These are phyloP conservation scores for Draba incana DNA, from an alignment of 345 rosid species.

Conservation along the genomic window DNA sequence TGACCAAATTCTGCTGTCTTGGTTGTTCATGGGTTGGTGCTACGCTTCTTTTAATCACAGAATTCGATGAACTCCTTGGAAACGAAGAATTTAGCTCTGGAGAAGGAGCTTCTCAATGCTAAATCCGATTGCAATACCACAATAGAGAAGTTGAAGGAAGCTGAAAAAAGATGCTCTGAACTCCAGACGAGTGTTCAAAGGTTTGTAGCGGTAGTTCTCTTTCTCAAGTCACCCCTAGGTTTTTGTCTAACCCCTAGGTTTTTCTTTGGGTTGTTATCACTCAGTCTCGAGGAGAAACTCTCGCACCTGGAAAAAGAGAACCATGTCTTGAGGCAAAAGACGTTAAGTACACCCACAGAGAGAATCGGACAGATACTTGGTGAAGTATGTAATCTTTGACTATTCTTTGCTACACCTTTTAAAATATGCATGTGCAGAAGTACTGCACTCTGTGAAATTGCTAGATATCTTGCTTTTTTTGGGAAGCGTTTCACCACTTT, in stretches of 20 bases:
- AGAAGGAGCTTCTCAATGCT: constrained; percentile 69
- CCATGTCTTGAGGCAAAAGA: constrained; percentile 77
- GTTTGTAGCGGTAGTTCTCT: constrained; percentile 44
- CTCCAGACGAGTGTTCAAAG: constrained; percentile 73
- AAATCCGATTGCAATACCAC: constrained; percentile 55
- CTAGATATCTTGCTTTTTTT: constrained; percentile 14
- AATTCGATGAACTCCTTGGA: constrained; percentile 64
- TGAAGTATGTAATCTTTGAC: constrained; percentile 61
- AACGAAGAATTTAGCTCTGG: constrained; percentile 69
- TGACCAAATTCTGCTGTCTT: constrained; percentile 19
- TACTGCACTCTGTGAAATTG: constrained; percentile 17
- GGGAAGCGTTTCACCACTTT: constrained; percentile 8
- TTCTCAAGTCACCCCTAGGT: constrained; percentile 19
- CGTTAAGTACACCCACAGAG: constrained; percentile 60
- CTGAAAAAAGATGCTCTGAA: constrained; percentile 69
- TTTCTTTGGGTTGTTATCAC: constrained; percentile 12
- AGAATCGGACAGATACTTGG: constrained; percentile 54
- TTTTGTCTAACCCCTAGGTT: constrained; percentile 1
- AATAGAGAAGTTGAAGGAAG: constrained; percentile 59
- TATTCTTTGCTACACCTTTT: constrained; percentile 30
- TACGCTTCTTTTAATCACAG: constrained; percentile 27
- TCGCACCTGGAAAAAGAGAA: constrained; percentile 82
- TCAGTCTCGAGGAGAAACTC: constrained; percentile 78
- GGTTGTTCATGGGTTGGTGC: constrained; percentile 31
- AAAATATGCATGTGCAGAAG: constrained; percentile 20